Conservation (phyloP, 768 basidiomycete genomes). For the Tricholoma saponaceum region DNA sequence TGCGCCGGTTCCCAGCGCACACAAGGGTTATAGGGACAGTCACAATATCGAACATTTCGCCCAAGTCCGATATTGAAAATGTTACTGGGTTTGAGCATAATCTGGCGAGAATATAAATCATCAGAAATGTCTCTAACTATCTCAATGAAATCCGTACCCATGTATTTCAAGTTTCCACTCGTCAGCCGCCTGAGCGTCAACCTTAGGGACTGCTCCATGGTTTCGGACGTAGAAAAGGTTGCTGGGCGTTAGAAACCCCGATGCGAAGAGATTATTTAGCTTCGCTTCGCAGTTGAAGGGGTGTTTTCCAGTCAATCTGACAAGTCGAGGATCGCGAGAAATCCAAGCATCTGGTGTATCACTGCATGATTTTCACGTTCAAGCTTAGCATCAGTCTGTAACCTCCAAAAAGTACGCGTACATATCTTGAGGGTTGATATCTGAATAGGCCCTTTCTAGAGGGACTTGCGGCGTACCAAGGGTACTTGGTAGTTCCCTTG, state of each 20-base stretch:
- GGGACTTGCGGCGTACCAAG: background rate
- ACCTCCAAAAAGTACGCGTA: background rate
- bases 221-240: constrained; percentile 58
- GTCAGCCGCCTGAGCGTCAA: constrained; percentile 30
- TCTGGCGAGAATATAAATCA: background rate
- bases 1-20: constrained; percentile 62
- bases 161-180: constrained; percentile 45
- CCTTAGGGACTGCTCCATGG: constrained; percentile 53
- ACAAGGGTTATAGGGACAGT: constrained; percentile 59
- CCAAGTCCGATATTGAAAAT: constrained; percentile 43
- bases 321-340: background rate
- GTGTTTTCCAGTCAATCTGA: constrained; percentile 2
- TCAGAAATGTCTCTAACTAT: background rate
- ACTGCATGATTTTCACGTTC: background rate
- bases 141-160: constrained; percentile 22
- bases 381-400: background rate
- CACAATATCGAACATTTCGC: constrained; percentile 42
- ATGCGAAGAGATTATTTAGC: constrained; percentile 37
- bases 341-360: constrained; percentile 3
- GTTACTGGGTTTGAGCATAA: constrained; percentile 21
- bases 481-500: background rate
- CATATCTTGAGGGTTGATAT: background rate
- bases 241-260: constrained; percentile 54
- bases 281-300: constrained; percentile 42
- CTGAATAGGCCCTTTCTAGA: background rate